Conservation (phyloP, 2,329 filamentous ascomycete species). For the Pezicula radicicola region DNA sequence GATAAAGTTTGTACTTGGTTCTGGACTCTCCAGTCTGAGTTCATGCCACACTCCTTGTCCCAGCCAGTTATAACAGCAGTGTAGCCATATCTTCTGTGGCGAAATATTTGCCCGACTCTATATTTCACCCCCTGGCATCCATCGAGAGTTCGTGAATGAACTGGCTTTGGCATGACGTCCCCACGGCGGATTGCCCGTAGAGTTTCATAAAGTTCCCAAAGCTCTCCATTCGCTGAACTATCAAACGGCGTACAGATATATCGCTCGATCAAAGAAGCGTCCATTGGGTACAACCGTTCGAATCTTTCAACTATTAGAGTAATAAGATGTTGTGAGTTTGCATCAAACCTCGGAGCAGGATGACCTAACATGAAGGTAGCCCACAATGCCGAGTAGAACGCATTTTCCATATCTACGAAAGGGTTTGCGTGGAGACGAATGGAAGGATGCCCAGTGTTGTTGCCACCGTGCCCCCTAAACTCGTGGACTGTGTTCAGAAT, state of each 20-base stretch:
- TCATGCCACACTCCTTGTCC: constrained; percentile 57
- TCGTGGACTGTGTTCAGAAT: constrained; percentile 71
- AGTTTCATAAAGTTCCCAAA: constrained; percentile 42
- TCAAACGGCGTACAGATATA: constrained; percentile 31
- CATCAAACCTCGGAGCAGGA: constrained; percentile 16
- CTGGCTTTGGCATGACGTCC: constrained; percentile 51
- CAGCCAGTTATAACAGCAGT: constrained; percentile 86
- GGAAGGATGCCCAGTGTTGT: constrained; percentile 31
- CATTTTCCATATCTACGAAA: constrained; percentile 31
- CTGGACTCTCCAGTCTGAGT: constrained; percentile 54
- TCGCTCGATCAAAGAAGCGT: constrained; percentile 32
- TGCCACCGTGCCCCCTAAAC: constrained; percentile 31
- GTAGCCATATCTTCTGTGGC: constrained; percentile 77
- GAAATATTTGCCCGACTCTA: constrained; percentile 79
- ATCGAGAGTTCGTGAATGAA: constrained; percentile 26
- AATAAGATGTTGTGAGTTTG: constrained; percentile 25
- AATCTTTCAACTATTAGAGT: constrained; percentile 32
- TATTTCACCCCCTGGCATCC: constrained; percentile 50
- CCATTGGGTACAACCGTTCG: constrained; percentile 33
- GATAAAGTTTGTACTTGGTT: constrained; percentile 60
- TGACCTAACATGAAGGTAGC: constrained; percentile 31
- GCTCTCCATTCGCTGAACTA: constrained; percentile 25
- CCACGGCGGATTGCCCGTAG: constrained; percentile 52
- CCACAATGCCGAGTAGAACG: constrained; percentile 35
- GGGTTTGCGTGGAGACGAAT: constrained; percentile 27